phyloP scores from a whole-genome alignment of 257 asterid species.

The Solanum virginianum region DNA sequence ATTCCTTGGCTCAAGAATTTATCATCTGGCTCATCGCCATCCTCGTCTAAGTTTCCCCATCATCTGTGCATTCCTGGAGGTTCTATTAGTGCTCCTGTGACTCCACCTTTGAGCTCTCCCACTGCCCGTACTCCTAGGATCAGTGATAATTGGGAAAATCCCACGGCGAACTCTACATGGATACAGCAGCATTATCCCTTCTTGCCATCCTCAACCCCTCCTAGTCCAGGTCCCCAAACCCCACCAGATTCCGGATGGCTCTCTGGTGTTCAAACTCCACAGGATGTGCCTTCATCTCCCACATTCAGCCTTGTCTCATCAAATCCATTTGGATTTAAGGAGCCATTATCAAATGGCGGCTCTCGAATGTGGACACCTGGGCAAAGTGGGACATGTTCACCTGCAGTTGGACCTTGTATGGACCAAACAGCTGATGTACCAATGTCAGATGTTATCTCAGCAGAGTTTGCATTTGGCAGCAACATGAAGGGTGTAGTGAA shows the following conservation, averaged over 20 bases:
- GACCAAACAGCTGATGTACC: conserved; percentile 85
- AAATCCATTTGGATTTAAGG: conserved; percentile 66
- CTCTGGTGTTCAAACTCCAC: conserved; percentile 92
- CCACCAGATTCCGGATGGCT: conserved; percentile 92
- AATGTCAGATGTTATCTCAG: conserved; percentile 73
- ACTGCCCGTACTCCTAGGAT: conserved; percentile 72
- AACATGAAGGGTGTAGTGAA: conserved; percentile 61
- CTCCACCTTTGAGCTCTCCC: conserved; percentile 95
- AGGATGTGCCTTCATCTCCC: conserved; percentile 78
- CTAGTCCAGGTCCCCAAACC: conserved; percentile 70
- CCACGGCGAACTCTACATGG: conserved; percentile 48
- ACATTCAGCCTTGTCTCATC: conserved; percentile 81
- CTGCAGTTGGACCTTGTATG: conserved; percentile 54
- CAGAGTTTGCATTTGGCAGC: conserved; percentile 88
- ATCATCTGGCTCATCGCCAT: conserved; percentile 59
- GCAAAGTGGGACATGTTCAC: conserved; percentile 96
- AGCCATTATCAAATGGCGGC: conserved; percentile 72
- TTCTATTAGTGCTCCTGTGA: conserved; percentile 94
- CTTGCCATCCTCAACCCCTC: conserved; percentile 72
- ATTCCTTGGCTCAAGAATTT: conserved; percentile 94
- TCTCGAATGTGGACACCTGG: conserved; percentile 98
- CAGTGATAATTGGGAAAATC: conserved; percentile 63
- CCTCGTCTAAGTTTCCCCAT: conserved; percentile 59
- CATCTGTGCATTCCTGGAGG: conserved; percentile 73
- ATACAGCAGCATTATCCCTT: conserved; percentile 53